A percentile compares a stretch with the other conserved stretches of the same genome.
Evolutionary conservation across 495 filamentous ascomycete species (phyloP).

Genomic region (Tuber microsphaerosporum): DNA sequence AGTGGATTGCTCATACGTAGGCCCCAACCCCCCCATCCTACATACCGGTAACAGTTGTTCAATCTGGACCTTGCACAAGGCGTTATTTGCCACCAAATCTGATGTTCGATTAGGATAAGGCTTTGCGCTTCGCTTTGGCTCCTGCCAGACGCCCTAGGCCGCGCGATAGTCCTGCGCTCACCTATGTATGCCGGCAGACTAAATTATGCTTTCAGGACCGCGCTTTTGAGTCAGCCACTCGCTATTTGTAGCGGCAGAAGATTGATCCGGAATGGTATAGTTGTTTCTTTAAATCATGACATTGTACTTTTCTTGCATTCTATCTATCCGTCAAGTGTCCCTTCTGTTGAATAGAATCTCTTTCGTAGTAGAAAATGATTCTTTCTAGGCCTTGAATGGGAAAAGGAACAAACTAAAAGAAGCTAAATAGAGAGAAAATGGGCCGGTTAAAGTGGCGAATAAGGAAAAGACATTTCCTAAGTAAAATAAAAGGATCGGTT

Average conservation of each 20-base stretch:
- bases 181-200: not conserved
- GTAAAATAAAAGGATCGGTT: slow-evolving; percentile 9
- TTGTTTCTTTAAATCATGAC: slow-evolving; percentile 6
- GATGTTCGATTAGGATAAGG: not conserved
- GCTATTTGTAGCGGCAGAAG: not conserved
- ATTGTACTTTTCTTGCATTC: slow-evolving; percentile 6
- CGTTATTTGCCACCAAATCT: not conserved
- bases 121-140: not conserved
- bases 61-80: not conserved
- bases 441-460: slow-evolving; percentile 40
- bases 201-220: not conserved
- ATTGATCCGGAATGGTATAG: slow-evolving; percentile 4
- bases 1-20: not conserved
- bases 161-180: not conserved
- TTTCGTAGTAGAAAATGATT: slow-evolving; percentile 14
- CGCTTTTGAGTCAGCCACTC: not conserved
- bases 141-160: not conserved
- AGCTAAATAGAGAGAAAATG: slow-evolving; percentile 25
- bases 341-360: slow-evolving; percentile 9
- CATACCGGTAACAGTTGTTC: not conserved
- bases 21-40: not conserved
- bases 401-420: slow-evolving; percentile 15
- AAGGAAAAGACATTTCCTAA: slow-evolving; percentile 12
- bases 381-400: slow-evolving; percentile 23
- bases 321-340: slow-evolving; percentile 13